A percentile compares a stretch with the other conserved stretches of the same genome.
Conservation (phyloP, 306 rosid species). For the Vigna mungo region DNA sequence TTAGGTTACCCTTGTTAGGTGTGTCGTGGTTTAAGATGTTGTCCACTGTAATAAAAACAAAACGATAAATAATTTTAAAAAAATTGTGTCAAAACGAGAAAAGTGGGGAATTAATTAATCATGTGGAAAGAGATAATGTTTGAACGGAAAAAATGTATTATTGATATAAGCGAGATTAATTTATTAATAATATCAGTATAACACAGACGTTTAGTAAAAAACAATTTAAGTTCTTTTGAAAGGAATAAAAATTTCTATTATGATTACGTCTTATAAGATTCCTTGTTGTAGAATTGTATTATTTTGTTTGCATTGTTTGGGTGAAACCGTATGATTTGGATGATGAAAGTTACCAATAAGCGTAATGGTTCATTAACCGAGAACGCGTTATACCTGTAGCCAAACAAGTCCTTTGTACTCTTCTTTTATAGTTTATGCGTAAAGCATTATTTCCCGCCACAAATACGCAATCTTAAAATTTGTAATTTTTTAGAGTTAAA, state of each 20-base stretch:
- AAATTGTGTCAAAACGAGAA: not conserved
- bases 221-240: too few species aligned
- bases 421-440: not conserved
- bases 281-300: not conserved
- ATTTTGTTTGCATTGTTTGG: not conserved
- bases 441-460: not conserved
- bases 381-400: not conserved
- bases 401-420: not conserved
- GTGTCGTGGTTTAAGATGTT: not conserved
- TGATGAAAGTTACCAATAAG: not conserved
- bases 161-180: not conserved
- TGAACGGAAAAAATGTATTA: not conserved
- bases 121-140: not conserved
- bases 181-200: too few species aligned
- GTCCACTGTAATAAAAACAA: not conserved
- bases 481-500: too few species aligned
- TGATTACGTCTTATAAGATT: not conserved
- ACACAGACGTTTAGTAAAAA: too few species aligned
- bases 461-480: not conserved
- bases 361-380: not conserved
- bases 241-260: not conserved
- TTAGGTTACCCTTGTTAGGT: not conserved
- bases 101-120: not conserved
- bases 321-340: not conserved
- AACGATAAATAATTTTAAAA: not conserved